Evolutionary conservation across 2,329 filamentous ascomycete species (phyloP).

Genomic region (Ophiocordyceps camponoti-floridani): DNA sequence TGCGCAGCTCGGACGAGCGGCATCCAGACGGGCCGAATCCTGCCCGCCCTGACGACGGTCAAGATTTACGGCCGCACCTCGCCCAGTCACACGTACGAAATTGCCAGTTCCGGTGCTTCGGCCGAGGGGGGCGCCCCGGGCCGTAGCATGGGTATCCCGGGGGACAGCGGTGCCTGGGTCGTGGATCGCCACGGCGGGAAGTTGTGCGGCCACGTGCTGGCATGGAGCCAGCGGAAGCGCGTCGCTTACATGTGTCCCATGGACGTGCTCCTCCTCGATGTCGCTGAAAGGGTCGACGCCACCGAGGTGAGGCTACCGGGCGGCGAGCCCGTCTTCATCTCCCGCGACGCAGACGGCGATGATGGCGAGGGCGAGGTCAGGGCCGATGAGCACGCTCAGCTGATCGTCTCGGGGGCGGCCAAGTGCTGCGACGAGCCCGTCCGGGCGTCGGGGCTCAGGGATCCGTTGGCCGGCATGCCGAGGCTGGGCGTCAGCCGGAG

Average conservation of each 20-base stretch:
- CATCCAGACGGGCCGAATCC: slow-evolving; percentile 60
- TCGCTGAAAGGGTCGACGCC: slow-evolving; percentile 60
- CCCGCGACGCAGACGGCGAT: slow-evolving; percentile 4
- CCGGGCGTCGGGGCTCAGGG: not conserved
- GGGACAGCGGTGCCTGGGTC: slow-evolving; percentile 88
- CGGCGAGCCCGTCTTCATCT: slow-evolving; percentile 22
- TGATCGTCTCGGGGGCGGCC: too few relatives aligned
- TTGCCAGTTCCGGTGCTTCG: not conserved
- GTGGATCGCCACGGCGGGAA: slow-evolving; percentile 62
- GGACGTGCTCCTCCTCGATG: slow-evolving; percentile 76
- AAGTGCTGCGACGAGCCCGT: not conserved
- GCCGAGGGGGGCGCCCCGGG: slow-evolving; percentile 2
- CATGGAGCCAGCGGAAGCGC: slow-evolving; percentile 64
- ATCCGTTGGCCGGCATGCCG: slow-evolving; percentile 1
- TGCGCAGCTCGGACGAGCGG: slow-evolving; percentile 81
- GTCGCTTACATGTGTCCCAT: slow-evolving; percentile 91
- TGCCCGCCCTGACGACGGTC: slow-evolving; percentile 62
- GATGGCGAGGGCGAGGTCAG: not conserved
- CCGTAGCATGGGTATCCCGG: slow-evolving; percentile 46
- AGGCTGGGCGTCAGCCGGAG: slow-evolving; percentile 5
- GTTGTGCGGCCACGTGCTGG: slow-evolving; percentile 78
- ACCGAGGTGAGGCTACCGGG: slow-evolving; percentile 53
- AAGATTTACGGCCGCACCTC: slow-evolving; percentile 74
- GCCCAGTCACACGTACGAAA: slow-evolving; percentile 48
- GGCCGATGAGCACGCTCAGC: slow-evolving; percentile 4